Conservation (phyloP, 2,329 filamentous ascomycete species). For the Sclerotinia subarctica region DNA sequence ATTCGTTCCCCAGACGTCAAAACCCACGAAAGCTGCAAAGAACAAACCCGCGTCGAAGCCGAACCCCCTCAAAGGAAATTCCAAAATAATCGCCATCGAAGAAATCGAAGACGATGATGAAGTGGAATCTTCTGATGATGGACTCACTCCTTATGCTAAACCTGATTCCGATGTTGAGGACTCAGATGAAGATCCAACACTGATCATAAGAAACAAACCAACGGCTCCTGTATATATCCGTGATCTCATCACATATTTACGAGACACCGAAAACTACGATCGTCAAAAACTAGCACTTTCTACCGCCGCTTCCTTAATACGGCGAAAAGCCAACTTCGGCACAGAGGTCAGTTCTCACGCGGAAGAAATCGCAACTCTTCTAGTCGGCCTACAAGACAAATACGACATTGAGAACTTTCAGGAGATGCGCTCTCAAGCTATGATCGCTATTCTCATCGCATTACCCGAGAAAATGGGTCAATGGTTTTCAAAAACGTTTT, state of each 20-base stretch:
- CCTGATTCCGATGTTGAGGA: conserved; percentile 87
- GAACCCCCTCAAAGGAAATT: conserved; percentile 33
- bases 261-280: conserved; percentile 80
- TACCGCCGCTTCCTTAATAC: conserved; percentile 75
- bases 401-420: conserved; percentile 78
- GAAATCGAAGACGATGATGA: conserved; percentile 60
- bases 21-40: conserved; percentile 22
- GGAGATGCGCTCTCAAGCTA: conserved; percentile 70
- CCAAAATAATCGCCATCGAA: conserved; percentile 54
- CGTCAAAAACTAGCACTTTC: conserved; percentile 75
- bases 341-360: conserved; percentile 82
- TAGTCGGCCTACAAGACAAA: conserved; percentile 81
- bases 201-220: conserved; percentile 78
- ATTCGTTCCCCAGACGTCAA: conserved; percentile 25
- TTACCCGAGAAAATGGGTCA: conserved; percentile 74
- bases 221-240: conserved; percentile 87
- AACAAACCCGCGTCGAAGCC: conserved; percentile 38
- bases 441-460: conserved; percentile 77
- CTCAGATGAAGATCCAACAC: conserved; percentile 86
- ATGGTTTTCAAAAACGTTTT: conserved; percentile 82
- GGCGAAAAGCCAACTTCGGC: conserved; percentile 84
- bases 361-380: conserved; percentile 71
- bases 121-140: conserved; percentile 44
- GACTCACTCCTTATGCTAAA: conserved; percentile 73
- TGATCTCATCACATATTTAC: conserved; percentile 74